These are phyloP conservation scores for Wickerhamomyces hampshirensis DNA, from an alignment of 805 yeast species.

Conservation along the genomic window DNA sequence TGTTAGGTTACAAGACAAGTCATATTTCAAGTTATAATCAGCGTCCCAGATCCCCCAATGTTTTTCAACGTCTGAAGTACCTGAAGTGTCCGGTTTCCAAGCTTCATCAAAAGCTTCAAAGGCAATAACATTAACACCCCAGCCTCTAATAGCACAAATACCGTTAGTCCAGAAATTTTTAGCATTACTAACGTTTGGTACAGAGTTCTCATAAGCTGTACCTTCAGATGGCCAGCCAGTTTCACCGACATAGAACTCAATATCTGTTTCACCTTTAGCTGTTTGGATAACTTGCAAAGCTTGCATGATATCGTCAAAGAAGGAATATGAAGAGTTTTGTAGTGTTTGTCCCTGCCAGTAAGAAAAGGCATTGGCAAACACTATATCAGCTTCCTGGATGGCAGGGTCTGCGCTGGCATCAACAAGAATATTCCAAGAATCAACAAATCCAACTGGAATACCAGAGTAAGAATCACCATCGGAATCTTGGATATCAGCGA, in stretches of 20 bases:
- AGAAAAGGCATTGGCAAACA: slow-evolving; percentile 93
- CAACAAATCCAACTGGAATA: slow-evolving; percentile 86
- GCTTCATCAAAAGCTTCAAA: slow-evolving; percentile 96
- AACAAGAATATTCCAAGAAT: slow-evolving; percentile 90
- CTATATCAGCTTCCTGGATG: slow-evolving; percentile 75
- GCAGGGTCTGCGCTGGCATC: slow-evolving; percentile 71
- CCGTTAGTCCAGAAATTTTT: slow-evolving; percentile 80
- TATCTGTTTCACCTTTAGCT: slow-evolving; percentile 79
- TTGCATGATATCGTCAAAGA: slow-evolving; percentile 97
- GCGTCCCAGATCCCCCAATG: slow-evolving; percentile 90
- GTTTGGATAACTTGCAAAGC: slow-evolving; percentile 87
- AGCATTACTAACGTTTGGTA: slow-evolving; percentile 73
- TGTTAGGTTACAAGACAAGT: slow-evolving; percentile 43
- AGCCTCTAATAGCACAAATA: slow-evolving; percentile 88
- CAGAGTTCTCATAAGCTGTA: slow-evolving; percentile 58
- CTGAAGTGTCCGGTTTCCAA: slow-evolving; percentile 92
- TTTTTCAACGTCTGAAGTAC: slow-evolving; percentile 81
- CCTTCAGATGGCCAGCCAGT: slow-evolving; percentile 97
- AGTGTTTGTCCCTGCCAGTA: slow-evolving; percentile 98
- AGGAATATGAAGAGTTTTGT: slow-evolving; percentile 80
- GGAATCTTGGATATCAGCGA: slow-evolving; percentile 64
- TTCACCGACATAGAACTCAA: slow-evolving; percentile 94
- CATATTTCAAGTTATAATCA: slow-evolving; percentile 41
- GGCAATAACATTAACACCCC: slow-evolving; percentile 91
- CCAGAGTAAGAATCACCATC: slow-evolving; percentile 72